Conservation (phyloP, 495 filamentous ascomycete genomes). For the Talaromyces thailandensis region DNA sequence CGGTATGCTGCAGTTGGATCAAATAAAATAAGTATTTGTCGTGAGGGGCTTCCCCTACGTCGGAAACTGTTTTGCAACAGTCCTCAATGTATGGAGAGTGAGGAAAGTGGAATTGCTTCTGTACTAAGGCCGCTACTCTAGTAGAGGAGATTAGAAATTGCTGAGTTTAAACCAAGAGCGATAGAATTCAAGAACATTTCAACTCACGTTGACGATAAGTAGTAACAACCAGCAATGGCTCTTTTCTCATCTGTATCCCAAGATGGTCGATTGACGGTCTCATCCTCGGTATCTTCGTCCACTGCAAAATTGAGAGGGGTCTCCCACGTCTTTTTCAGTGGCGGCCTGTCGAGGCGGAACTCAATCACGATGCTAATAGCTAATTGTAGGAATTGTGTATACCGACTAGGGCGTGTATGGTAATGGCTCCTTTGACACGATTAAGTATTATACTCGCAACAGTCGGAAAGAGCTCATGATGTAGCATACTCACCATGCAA, state of each 20-base stretch:
- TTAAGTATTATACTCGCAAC: not conserved
- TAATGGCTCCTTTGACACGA: conserved; percentile 18
- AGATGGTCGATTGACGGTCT: conserved; percentile 9
- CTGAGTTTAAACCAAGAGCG: too few relatives aligned
- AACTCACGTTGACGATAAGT: conserved; percentile 5
- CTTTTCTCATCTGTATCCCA: conserved; percentile 17
- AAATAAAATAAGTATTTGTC: conserved; percentile 15
- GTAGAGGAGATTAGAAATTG: not conserved
- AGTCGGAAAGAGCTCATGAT: too few relatives aligned
- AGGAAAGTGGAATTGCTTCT: conserved; percentile 15
- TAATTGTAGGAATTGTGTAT: conserved; percentile 32
- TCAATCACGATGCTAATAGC: conserved; percentile 36
- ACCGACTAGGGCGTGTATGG: conserved; percentile 26
- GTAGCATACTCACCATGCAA: conserved; percentile 27
- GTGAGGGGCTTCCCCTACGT: conserved; percentile 9
- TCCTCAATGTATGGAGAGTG: conserved; percentile 13
- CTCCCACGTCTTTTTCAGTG: conserved; percentile 17
- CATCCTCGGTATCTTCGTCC: not conserved
- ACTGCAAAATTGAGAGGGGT: conserved; percentile 10
- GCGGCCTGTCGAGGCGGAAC: conserved; percentile 29
- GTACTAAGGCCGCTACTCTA: conserved; percentile 14
- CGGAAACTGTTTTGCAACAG: conserved; percentile 11
- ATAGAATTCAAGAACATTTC: not conserved
- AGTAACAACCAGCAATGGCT: conserved; percentile 16
- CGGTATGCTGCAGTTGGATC: conserved; percentile 16